A percentile compares a stretch with the other conserved stretches of the same genome.
Evolutionary conservation across 257 asterid species (phyloP).

Genomic region (Mitragyna speciosa): DNA sequence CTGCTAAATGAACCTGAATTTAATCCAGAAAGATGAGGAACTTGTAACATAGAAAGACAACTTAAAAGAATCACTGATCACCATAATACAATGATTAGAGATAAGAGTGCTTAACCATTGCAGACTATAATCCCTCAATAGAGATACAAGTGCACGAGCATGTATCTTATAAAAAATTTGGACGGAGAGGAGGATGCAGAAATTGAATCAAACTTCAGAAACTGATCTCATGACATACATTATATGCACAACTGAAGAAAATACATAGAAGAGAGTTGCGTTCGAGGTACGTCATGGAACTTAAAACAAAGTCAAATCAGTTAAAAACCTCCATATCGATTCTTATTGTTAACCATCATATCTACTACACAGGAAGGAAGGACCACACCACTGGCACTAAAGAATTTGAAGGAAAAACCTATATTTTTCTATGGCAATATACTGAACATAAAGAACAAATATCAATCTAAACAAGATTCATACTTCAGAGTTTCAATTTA

Average conservation of each 20-base stretch:
- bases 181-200: too few species aligned
- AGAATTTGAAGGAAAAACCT: too few species aligned
- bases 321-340: background rate
- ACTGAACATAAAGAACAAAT: background rate
- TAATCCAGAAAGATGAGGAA: conserved; percentile 7
- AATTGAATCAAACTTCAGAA: too few species aligned
- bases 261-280: background rate
- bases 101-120: background rate
- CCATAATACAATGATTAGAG: background rate
- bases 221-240: background rate
- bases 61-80: background rate
- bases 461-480: background rate
- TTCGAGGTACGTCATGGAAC: background rate
- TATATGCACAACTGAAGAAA: background rate
- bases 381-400: too few species aligned
- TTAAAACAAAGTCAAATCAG: background rate
- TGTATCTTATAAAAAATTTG: too few species aligned
- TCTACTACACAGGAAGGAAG: background rate
- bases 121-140: conserved; percentile 4
- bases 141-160: background rate
- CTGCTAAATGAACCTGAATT: conserved; percentile 82
- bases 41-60: background rate
- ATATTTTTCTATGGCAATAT: too few species aligned
- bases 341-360: background rate
- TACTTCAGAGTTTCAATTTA: background rate